Percentiles rank a stretch among this genome's conserved stretches.
These are phyloP conservation scores for Tritrichomonas foetus DNA, from an alignment of 208 protist species.

Conservation along the genomic window DNA sequence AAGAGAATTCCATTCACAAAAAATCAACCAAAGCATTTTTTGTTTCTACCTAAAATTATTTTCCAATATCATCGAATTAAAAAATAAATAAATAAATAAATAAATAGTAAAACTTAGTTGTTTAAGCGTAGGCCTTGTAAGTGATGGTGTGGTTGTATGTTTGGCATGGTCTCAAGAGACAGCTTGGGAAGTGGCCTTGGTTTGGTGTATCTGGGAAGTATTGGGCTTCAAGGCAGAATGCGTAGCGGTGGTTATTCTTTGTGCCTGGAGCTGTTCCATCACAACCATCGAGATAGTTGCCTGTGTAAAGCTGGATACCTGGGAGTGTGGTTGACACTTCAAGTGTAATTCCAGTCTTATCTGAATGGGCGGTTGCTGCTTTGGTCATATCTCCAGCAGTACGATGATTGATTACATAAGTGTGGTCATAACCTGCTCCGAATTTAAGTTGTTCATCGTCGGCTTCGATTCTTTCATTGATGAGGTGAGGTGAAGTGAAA, in stretches of 20 bases:
- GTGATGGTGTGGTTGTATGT: too few relatives aligned
- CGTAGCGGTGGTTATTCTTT: neutral
- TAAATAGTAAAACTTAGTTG: too few relatives aligned
- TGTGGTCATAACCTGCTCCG: neutral
- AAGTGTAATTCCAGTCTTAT: neutral
- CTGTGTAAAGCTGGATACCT: slow-evolving; percentile 2
- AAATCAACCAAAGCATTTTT: too few relatives aligned
- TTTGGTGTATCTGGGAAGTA: neutral
- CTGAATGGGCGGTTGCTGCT: neutral
- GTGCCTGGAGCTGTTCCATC: neutral
- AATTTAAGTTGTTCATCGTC: neutral
- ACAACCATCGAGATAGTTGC: neutral
- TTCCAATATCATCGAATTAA: too few relatives aligned
- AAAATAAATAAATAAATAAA: too few relatives aligned
- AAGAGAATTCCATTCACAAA: too few relatives aligned
- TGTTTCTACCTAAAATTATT: too few relatives aligned
- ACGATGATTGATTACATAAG: neutral
- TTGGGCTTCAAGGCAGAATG: neutral
- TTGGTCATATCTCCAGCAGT: neutral
- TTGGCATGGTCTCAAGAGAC: too few relatives aligned
- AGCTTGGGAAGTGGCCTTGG: neutral
- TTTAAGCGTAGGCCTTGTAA: too few relatives aligned
- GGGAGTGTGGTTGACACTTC: neutral
- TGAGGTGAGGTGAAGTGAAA: neutral
- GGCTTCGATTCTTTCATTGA: neutral